Conservation (phyloP, 306 rosid species). For the Rosa multiflora region DNA sequence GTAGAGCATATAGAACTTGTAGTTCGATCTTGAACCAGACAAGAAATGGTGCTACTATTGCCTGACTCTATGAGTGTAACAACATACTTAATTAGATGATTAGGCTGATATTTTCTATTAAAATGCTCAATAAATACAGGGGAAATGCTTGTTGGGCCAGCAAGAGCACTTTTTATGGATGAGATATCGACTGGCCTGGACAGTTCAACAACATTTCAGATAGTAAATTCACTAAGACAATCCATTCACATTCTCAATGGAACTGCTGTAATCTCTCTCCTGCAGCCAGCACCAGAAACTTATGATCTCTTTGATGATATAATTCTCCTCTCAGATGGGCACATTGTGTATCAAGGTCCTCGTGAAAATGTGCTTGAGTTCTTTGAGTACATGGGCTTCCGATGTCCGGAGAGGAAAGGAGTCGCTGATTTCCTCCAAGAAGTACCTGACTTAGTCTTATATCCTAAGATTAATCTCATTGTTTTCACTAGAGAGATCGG, state of each 20-base stretch:
- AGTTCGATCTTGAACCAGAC: background rate
- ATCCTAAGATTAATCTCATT: background rate
- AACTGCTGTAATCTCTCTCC: slow-evolving; percentile 49
- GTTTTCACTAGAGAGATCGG: background rate
- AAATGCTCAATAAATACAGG: slow-evolving; percentile 23
- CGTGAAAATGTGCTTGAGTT: slow-evolving; percentile 42
- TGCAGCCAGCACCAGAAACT: slow-evolving; percentile 55
- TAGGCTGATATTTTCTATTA: slow-evolving; percentile 3
- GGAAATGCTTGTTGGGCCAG: slow-evolving; percentile 55
- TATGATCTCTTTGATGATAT: slow-evolving; percentile 49
- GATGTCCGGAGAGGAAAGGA: slow-evolving; percentile 51
- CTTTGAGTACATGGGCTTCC: slow-evolving; percentile 45
- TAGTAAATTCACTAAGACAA: slow-evolving; percentile 47
- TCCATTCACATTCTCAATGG: slow-evolving; percentile 48
- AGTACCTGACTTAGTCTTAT: slow-evolving; percentile 17
- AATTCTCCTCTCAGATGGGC: slow-evolving; percentile 48
- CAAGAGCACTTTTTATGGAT: slow-evolving; percentile 50
- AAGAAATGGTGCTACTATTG: background rate
- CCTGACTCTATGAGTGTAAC: background rate
- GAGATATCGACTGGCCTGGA: slow-evolving; percentile 57
- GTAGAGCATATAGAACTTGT: slow-evolving; percentile 14
- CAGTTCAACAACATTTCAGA: slow-evolving; percentile 54
- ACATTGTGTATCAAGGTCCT: slow-evolving; percentile 49
- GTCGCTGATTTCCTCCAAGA: slow-evolving; percentile 52
- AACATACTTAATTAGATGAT: background rate